phyloP scores from a whole-genome alignment of 306 rosid genomes.

The Cucumis melo region DNA sequence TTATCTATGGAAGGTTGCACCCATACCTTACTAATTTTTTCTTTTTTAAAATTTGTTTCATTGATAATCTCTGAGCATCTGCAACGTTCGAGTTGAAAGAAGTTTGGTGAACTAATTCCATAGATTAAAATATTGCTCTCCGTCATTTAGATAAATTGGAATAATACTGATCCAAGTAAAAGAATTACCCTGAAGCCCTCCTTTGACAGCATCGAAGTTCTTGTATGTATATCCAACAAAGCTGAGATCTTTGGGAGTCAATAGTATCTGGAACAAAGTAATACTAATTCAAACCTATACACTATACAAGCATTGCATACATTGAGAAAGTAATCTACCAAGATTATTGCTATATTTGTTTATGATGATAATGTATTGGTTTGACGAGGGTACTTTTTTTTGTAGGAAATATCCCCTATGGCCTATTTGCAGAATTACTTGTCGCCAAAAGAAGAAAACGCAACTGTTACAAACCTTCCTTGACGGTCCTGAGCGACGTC shows the following conservation, averaged over 20 bases:
- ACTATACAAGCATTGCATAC: neutral
- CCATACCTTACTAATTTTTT: no score
- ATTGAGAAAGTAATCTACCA: neutral
- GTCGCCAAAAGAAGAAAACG: slow-evolving; percentile 2
- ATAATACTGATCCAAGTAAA: neutral
- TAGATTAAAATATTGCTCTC: neutral
- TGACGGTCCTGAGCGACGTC: slow-evolving; percentile 69
- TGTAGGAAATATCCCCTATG: neutral
- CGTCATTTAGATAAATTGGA: neutral
- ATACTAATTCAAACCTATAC: neutral
- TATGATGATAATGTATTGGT: neutral
- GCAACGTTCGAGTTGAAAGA: slow-evolving; percentile 10
- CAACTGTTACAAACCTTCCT: slow-evolving; percentile 56
- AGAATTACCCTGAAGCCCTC: slow-evolving; percentile 38
- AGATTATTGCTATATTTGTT: neutral
- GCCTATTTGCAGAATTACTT: neutral
- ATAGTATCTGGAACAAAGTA: slow-evolving; percentile 29
- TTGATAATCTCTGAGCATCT: slow-evolving; percentile 12
- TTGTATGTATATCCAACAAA: slow-evolving; percentile 96
- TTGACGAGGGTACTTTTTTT: neutral
- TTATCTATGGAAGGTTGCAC: no score
- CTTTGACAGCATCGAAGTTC: slow-evolving; percentile 74
- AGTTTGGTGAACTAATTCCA: neutral
- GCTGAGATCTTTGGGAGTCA: slow-evolving; percentile 82
- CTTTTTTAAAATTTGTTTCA: neutral